phyloP scores from a whole-genome alignment of 148 eudicot species.

The Salicornia ramosissima region DNA sequence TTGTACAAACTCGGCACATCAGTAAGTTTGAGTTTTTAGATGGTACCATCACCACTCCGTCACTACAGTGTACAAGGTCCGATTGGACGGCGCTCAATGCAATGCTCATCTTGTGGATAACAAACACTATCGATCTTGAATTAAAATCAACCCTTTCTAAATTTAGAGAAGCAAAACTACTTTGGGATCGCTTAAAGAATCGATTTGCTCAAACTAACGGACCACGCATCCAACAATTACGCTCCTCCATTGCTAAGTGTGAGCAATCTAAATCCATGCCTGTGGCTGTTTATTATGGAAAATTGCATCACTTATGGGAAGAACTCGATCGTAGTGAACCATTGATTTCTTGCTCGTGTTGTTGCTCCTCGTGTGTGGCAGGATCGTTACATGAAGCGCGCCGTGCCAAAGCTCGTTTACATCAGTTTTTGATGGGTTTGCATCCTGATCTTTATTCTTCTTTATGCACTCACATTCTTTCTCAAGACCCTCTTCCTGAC shows the following conservation, averaged over 20 bases:
- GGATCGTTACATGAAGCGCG: not conserved
- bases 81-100: not conserved
- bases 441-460: not conserved
- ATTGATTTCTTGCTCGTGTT: not conserved
- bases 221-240: not conserved
- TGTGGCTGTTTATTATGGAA: not conserved
- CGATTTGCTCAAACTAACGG: not conserved
- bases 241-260: too few relatives aligned
- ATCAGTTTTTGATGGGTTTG: not conserved
- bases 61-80: not conserved
- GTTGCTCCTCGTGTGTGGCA: not conserved
- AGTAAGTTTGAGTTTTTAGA: not conserved
- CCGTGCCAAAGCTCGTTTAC: not conserved
- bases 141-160: not conserved
- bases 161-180: not conserved
- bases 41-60: not conserved
- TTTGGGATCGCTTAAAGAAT: not conserved
- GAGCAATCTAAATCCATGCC: not conserved
- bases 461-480: not conserved
- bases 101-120: not conserved
- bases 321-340: not conserved
- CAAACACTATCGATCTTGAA: too few relatives aligned
- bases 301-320: not conserved
- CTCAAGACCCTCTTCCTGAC: not conserved
- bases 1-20: too few relatives aligned